Base-by-base conservation (phyloP, 2,329 filamentous ascomycete genomes). In the Pseudogymnoascus sp. region DNA sequence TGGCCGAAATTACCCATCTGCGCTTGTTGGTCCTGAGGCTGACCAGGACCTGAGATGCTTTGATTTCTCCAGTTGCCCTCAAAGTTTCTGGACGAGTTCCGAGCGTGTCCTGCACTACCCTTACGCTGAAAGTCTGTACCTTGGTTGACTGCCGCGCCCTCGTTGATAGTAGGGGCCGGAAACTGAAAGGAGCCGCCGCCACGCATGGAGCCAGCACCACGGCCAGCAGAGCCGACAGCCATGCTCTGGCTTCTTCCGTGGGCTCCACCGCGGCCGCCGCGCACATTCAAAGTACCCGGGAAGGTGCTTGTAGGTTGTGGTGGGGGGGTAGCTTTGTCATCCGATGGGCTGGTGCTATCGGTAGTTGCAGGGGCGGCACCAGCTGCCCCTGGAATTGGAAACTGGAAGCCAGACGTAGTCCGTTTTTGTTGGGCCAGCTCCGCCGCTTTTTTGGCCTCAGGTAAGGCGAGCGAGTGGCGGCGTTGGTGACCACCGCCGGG, bases 61-160 rank as follows among this genome's bases (percentile, higher is more conserved):
- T 90, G 92, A 71, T 92, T 95, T 70, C 94, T 90, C 94, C 94
- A 99, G 77, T 99, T 99, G 70, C 92, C 88, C 69, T 99, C 94
- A 72, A 97, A 97, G 77, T 97, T 99, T 66, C 94, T 87, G 23
- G 94, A 99, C 9, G 85, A 85, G 33, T 87, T 88, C 65, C 94
- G 86, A 66, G 84, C 87, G 74, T 99, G 94, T 62, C 91, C 88
- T 62, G 75, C 83, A 69, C 89, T 90, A 69, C 88, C 87, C 69
- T 91, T 89, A 65, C 90, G 88, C 68, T 86, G 82, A 72, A 92
- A 89, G 68, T 94, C 91, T 65, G 75, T 77, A 64, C 72, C 72
- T 66, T 77, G 74, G 64, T 71, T 73, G 62, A 71, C 73, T 63
- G 77, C 75, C 67, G 79, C 79, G 52, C 78, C 74, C 62, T 88